Percentiles rank a stretch among this genome's conserved stretches.
Evolutionary conservation across 495 filamentous ascomycete genomes (phyloP).

Genomic region (Aspergillus avenaceus): DNA sequence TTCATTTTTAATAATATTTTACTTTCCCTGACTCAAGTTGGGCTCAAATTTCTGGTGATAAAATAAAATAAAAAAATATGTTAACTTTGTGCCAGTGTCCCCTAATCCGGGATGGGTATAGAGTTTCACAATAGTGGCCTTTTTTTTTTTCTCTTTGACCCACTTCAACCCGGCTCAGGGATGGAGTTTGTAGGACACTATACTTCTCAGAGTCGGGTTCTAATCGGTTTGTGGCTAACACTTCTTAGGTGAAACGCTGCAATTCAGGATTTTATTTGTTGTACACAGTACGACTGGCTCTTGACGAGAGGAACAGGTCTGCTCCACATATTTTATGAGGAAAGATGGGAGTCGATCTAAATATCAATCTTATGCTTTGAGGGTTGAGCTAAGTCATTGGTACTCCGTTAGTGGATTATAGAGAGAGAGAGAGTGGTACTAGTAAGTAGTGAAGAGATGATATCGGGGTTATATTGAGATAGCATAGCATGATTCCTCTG

Average conservation of each 20-base stretch:
- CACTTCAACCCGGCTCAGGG: neutral
- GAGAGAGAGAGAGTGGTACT: too few species aligned
- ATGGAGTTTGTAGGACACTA: neutral
- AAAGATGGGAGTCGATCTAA: neutral
- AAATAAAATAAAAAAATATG: neutral
- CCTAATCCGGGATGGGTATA: neutral
- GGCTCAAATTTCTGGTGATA: too few species aligned
- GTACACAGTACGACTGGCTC: too few species aligned
- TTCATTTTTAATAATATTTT: too few species aligned
- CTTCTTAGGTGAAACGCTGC: neutral
- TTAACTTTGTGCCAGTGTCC: neutral
- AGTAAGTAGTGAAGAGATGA: neutral
- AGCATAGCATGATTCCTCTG: neutral
- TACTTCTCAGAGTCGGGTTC: neutral
- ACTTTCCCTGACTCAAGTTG: too few species aligned
- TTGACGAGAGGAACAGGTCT: too few species aligned
- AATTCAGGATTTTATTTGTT: too few species aligned
- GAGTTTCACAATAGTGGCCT: too few species aligned
- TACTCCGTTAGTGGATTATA: too few species aligned
- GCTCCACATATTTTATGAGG: too few species aligned
- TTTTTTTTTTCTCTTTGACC: too few species aligned
- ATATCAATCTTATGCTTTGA: neutral
- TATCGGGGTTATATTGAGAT: neutral
- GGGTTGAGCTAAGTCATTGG: too few species aligned
- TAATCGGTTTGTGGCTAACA: neutral